A percentile compares a stretch with the other conserved stretches of the same genome.
These are phyloP conservation scores for Penicillium goetzii DNA, from an alignment of 495 filamentous ascomycete genomes.

Conservation along the genomic window DNA sequence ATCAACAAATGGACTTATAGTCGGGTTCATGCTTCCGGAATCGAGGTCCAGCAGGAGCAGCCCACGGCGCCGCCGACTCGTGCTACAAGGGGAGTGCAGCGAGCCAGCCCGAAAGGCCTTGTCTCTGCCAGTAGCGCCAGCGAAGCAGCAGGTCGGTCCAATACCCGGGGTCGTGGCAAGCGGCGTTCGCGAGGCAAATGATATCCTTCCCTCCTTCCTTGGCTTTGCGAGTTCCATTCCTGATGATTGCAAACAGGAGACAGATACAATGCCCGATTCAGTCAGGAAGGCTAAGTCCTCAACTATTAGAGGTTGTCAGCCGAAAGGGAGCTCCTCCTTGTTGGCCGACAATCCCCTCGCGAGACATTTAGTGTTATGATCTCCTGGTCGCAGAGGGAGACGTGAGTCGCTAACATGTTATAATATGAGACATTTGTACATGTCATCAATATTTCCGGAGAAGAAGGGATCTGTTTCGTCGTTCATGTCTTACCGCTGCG, in stretches of 20 bases:
- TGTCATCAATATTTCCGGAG: background rate
- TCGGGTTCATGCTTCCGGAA: slow-evolving; percentile 22
- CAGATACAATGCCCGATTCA: slow-evolving; percentile 43
- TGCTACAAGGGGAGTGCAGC: slow-evolving; percentile 11
- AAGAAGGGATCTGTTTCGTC: background rate
- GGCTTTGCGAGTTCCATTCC: background rate
- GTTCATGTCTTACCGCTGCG: background rate
- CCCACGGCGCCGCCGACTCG: background rate
- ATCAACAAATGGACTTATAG: slow-evolving; percentile 34
- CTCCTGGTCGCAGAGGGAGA: background rate
- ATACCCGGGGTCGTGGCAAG: slow-evolving; percentile 22
- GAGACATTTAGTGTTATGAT: background rate
- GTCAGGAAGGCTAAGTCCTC: slow-evolving; percentile 23
- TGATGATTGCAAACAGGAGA: slow-evolving; percentile 33
- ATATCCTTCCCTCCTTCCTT: background rate
- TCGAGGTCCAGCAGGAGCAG: slow-evolving; percentile 16
- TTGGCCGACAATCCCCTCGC: background rate
- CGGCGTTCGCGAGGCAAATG: slow-evolving; percentile 36
- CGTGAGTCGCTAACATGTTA: background rate
- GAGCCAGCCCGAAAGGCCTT: slow-evolving; percentile 26
- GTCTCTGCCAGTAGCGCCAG: slow-evolving; percentile 27
- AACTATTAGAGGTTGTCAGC: background rate
- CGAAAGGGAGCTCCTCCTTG: background rate
- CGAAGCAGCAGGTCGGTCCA: slow-evolving; percentile 6
- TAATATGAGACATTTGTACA: background rate